Percentiles rank a stretch among this genome's conserved stretches.
phyloP scores from a whole-genome alignment of 2,329 filamentous ascomycete species.

The Pestalotiopsis sp. region DNA sequence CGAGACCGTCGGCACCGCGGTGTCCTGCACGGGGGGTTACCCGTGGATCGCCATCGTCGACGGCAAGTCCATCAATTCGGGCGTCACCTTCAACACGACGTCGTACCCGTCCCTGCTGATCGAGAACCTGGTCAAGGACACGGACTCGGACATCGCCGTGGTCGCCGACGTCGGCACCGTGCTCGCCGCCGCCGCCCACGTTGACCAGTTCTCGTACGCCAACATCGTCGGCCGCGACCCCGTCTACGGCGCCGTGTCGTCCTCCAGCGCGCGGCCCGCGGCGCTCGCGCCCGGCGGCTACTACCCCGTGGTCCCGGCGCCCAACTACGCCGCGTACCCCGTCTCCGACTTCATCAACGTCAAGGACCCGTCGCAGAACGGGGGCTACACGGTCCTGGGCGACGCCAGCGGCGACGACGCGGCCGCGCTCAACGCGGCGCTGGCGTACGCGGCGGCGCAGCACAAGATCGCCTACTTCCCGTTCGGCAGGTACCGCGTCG shows the following conservation, averaged over 20 bases:
- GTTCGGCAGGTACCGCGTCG: slow-evolving; percentile 56
- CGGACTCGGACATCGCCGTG: slow-evolving; percentile 36
- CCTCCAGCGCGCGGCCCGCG: slow-evolving; percentile 34
- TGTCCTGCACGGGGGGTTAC: slow-evolving; percentile 37
- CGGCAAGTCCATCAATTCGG: slow-evolving; percentile 42
- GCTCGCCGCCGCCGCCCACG: slow-evolving; percentile 32
- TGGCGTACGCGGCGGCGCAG: slow-evolving; percentile 37
- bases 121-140: slow-evolving; percentile 46
- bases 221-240: slow-evolving; percentile 44
- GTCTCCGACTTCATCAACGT: slow-evolving; percentile 41
- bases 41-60: slow-evolving; percentile 46
- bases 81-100: slow-evolving; percentile 39
- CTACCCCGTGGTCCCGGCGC: slow-evolving; percentile 39
- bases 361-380: slow-evolving; percentile 42
- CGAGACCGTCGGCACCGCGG: slow-evolving; percentile 39
- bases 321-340: slow-evolving; percentile 39
- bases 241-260: slow-evolving; percentile 37
- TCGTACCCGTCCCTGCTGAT: slow-evolving; percentile 44
- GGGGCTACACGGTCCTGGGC: slow-evolving; percentile 36
- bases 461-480: slow-evolving; percentile 56
- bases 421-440: slow-evolving; percentile 38
- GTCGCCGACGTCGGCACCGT: slow-evolving; percentile 30
- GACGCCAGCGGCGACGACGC: slow-evolving; percentile 42
- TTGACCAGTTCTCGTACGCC: slow-evolving; percentile 43
- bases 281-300: slow-evolving; percentile 39